Percentiles rank a stretch among this genome's conserved stretches.
These are phyloP conservation scores for Russula foetens DNA, from an alignment of 768 basidiomycete species.

Conservation along the genomic window DNA sequence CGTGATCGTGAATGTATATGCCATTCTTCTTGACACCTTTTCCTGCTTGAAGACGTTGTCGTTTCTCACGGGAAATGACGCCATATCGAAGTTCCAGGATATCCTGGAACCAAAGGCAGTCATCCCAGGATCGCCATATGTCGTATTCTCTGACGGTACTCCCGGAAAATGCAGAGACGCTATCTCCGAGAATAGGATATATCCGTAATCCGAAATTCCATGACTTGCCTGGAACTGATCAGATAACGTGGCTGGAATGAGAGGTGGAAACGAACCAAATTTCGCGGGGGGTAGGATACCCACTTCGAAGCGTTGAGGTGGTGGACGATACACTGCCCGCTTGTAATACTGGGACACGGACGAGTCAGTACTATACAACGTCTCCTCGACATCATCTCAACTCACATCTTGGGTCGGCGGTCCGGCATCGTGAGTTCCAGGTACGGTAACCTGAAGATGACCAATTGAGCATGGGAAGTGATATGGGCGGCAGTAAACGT, in stretches of 20 bases:
- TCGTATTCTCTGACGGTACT: constrained; percentile 46
- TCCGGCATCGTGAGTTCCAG: neutral
- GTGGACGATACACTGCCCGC: constrained; percentile 11
- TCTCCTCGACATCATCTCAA: neutral
- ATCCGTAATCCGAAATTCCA: constrained; percentile 24
- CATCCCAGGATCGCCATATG: constrained; percentile 77
- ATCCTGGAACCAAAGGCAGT: constrained; percentile 72
- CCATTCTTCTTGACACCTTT: constrained; percentile 70
- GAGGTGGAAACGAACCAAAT: constrained; percentile 15
- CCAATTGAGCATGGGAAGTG: neutral
- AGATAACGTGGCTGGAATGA: neutral
- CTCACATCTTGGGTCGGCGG: constrained; percentile 8
- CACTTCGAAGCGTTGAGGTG: constrained; percentile 11
- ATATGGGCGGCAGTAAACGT: constrained; percentile 10
- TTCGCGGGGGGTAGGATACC: constrained; percentile 16
- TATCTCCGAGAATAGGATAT: constrained; percentile 16
- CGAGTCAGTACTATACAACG: neutral
- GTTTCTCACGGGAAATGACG: constrained; percentile 57
- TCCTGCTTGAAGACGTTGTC: constrained; percentile 54
- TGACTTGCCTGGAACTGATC: constrained; percentile 15
- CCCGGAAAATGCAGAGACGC: constrained; percentile 20
- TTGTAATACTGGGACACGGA: constrained; percentile 23
- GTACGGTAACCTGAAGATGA: neutral
- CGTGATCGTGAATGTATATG: constrained; percentile 60
- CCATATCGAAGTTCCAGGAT: constrained; percentile 57